These are phyloP conservation scores for Lotus japonicus DNA, from an alignment of 306 rosid genomes.

Conservation along the genomic window DNA sequence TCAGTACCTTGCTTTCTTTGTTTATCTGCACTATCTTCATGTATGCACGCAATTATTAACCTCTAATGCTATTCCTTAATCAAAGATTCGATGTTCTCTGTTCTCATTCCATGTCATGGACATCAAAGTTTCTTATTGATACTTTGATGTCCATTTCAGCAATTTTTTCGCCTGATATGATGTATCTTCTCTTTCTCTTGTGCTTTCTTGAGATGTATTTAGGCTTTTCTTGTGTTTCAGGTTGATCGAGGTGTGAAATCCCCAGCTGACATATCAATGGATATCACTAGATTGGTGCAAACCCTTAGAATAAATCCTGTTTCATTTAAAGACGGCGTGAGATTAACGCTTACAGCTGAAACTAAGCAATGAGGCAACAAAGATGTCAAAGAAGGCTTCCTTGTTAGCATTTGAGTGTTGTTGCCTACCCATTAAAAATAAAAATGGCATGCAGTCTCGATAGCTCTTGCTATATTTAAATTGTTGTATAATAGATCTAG, in stretches of 20 bases:
- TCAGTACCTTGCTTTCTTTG: neutral
- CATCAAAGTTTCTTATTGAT: neutral
- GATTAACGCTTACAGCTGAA: constrained; percentile 51
- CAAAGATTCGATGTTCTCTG: neutral
- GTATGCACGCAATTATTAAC: neutral
- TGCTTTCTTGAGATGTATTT: neutral
- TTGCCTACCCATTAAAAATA: neutral
- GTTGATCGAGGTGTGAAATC: constrained; percentile 85
- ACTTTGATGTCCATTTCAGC: constrained; percentile 11
- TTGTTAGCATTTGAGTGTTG: constrained; percentile 1
- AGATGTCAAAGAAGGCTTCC: neutral
- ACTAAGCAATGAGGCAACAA: constrained; percentile 32
- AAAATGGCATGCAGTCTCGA: neutral
- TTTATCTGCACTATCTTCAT: neutral
- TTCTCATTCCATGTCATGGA: neutral
- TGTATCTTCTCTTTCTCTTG: neutral
- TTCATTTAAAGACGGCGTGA: constrained; percentile 67
- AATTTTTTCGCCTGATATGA: neutral
- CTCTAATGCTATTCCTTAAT: neutral
- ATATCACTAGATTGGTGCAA: constrained; percentile 60
- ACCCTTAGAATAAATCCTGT: constrained; percentile 51
- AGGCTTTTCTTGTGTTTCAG: constrained; percentile 29
- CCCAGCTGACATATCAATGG: constrained; percentile 94
- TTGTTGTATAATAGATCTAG: constrained; percentile 13
- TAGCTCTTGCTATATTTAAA: neutral